phyloP scores from a whole-genome alignment of 768 basidiomycete species.

The Lepiota venenata region DNA sequence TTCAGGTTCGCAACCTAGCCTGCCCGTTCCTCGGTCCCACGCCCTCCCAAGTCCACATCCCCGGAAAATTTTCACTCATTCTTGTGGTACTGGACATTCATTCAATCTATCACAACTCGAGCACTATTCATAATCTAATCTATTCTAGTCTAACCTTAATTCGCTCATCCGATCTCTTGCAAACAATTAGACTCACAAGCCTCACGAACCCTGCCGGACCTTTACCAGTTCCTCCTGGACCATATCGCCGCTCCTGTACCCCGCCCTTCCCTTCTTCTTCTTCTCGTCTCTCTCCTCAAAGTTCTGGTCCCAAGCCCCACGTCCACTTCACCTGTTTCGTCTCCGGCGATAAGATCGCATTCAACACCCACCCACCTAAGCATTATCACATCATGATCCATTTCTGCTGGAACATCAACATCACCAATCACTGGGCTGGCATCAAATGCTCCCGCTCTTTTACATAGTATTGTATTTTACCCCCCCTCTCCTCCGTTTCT shows the following conservation, averaged over 20 bases:
- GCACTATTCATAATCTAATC: constrained; percentile 5
- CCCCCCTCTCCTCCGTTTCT: not conserved
- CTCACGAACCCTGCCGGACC: not conserved
- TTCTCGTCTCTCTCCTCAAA: not conserved
- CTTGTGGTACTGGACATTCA: not conserved
- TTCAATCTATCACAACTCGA: not conserved
- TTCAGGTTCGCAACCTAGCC: constrained; percentile 1
- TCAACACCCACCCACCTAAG: not conserved
- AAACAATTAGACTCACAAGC: too few relatives aligned
- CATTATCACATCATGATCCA: constrained; percentile 1
- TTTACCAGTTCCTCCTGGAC: not conserved
- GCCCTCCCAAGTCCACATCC: not conserved
- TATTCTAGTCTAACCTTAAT: not conserved
- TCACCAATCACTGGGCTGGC: not conserved
- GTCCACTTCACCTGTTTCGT: not conserved
- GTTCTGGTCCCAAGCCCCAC: not conserved
- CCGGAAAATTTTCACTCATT: not conserved
- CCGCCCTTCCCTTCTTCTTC: not conserved
- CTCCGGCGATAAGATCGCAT: constrained; percentile 6
- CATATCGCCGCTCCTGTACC: not conserved
- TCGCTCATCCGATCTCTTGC: not conserved
- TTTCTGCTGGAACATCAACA: not conserved
- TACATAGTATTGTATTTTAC: not conserved
- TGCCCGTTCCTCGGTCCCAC: not conserved
- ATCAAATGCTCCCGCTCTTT: not conserved